A percentile compares a stretch with the other conserved stretches of the same genome.
Evolutionary conservation across 306 rosid genomes (phyloP).

Genomic region (Oxytropis ochrocephala): DNA sequence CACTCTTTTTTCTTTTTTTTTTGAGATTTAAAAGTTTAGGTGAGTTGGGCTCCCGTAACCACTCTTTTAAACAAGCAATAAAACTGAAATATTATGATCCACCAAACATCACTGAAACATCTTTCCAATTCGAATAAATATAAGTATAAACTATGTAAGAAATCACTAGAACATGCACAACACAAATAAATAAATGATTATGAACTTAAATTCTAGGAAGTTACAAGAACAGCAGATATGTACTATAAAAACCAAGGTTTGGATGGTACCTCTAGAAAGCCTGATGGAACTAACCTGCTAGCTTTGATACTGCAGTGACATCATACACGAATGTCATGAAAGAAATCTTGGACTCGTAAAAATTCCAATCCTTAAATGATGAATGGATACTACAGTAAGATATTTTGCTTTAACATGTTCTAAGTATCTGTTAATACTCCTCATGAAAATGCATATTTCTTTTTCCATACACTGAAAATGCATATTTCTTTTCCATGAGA

Average conservation of each 20-base stretch:
- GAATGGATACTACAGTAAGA: background rate
- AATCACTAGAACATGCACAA: background rate
- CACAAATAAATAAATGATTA: background rate
- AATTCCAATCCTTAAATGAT: background rate
- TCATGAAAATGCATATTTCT: background rate
- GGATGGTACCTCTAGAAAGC: constrained; percentile 9
- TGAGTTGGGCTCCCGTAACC: too few species aligned
- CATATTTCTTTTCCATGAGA: background rate
- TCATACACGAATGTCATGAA: background rate
- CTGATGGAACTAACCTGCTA: constrained; percentile 7
- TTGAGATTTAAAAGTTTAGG: too few species aligned
- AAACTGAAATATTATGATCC: background rate
- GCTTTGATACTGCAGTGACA: constrained; percentile 12
- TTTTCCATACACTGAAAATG: background rate
- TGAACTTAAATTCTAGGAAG: background rate
- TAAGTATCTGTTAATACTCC: background rate
- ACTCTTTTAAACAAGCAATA: background rate
- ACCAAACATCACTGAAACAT: background rate
- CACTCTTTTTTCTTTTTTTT: too few species aligned
- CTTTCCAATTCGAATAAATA: background rate
- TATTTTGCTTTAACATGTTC: background rate
- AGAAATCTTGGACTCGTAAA: background rate
- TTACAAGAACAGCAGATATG: background rate
- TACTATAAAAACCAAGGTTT: constrained; percentile 1
- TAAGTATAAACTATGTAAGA: background rate